Evolutionary conservation across 75 land plant species (phyloP), one percentile per base, ranked within the genome.

Genomic region (Pseudotsuga menziesii): DNA sequence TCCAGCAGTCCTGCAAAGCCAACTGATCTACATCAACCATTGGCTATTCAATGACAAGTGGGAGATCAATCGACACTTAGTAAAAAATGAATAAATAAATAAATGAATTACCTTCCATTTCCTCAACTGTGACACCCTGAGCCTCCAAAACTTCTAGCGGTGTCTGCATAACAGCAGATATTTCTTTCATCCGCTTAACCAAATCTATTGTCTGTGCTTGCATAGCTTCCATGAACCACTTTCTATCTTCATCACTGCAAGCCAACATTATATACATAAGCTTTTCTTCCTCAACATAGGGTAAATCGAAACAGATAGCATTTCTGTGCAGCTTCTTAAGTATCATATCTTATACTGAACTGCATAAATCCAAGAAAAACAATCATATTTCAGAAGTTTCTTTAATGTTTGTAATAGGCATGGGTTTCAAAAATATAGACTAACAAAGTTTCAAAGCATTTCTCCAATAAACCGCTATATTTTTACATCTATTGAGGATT

Each of bases 221-320:
- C 98, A 97, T 97, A 1, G 99, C 99, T 80, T 97, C 99, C 88
- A 87, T 82, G 58, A 97, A 97, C 98, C 98, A 97, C 83, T 74
- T 93, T 58, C 90, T 78, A 70, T 97, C 99, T 83, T 93, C 96
- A 80, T 97, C 99, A 77, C 98, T 97, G 79, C 26, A 16, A 75
- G 56, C 26, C 54, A 58, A 54, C 55, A 75, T 0, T 25, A 2
- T 48, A 54, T 41, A 41, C 7, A 75, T 57, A 57, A 32, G 22
- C 9, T 67, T 67, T 19, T 20, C 52, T 77, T 77, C 4, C 41
- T 20, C 32, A 25, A 26, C 77, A 66, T 35, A 58, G 60, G 26
- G 13, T 9, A 75, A 20, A 54, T 12, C 15, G 12, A 57, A 75
- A 56, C 48, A 26, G 16, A 17, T 26, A 44, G 27, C 4, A 16